phyloP scores from a whole-genome alignment of 306 rosid genomes.

The Urtica urens region DNA sequence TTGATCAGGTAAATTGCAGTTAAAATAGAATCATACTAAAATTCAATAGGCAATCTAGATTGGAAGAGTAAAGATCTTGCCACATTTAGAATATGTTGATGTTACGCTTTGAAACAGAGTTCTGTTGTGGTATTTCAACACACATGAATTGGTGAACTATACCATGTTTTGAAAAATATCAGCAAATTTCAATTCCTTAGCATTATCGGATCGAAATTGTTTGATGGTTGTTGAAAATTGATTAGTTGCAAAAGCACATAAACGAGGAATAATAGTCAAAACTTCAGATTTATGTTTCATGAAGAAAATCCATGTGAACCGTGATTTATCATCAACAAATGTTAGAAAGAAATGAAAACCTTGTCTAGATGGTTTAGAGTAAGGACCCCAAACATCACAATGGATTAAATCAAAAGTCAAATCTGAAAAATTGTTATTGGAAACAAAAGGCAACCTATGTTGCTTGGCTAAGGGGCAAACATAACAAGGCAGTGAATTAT shows the following conservation, averaged over 20 bases:
- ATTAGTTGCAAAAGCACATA: neutral
- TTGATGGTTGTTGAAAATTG: neutral
- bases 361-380: neutral
- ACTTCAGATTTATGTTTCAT: too few relatives aligned
- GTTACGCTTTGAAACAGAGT: neutral
- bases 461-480: neutral
- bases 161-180: neutral
- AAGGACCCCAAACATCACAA: conserved; percentile 3
- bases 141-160: neutral
- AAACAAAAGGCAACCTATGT: neutral
- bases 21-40: neutral
- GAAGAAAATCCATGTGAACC: too few relatives aligned
- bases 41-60: neutral
- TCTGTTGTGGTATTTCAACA: neutral
- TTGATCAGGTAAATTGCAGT: neutral
- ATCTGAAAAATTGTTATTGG: neutral
- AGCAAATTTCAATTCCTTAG: neutral
- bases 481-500: neutral
- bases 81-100: conserved; percentile 2
- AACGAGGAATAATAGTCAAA: neutral
- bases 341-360: neutral
- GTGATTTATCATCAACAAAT: neutral
- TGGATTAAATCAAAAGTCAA: neutral
- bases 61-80: neutral
- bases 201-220: neutral